Percentiles rank a stretch among this genome's conserved stretches.
Evolutionary conservation across 106 monocot genomes (phyloP).

Genomic region (Platanthera zijinensis): DNA sequence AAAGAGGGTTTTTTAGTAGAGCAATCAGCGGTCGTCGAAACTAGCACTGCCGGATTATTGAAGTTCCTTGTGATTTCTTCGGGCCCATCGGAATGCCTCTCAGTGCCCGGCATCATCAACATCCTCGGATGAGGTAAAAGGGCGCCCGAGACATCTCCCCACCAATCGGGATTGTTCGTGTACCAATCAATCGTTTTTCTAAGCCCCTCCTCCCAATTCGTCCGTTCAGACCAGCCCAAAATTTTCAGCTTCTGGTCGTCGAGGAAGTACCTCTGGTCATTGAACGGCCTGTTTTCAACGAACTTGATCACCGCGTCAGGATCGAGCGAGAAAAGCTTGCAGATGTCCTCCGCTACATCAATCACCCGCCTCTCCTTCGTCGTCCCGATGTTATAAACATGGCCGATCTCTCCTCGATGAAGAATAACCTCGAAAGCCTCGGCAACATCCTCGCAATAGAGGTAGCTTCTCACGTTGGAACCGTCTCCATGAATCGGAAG

Average conservation of each 20-base stretch:
- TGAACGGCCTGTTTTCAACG: conserved; percentile 29
- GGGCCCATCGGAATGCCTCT: conserved; percentile 14
- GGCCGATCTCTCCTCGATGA: conserved; percentile 30
- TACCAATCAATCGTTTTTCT: conserved; percentile 29
- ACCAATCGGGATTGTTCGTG: conserved; percentile 22
- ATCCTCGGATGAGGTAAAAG: conserved; percentile 27
- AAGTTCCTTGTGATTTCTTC: conserved; percentile 7
- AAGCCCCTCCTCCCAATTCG: conserved; percentile 26
- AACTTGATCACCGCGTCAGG: conserved; percentile 13
- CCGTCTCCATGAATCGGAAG: conserved; percentile 34
- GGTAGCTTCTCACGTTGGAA: conserved; percentile 29
- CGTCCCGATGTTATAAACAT: conserved; percentile 33
- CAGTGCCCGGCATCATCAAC: conserved; percentile 26
- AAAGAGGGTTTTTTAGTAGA: neutral
- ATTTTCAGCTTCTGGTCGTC: conserved; percentile 31
- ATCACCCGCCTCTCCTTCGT: conserved; percentile 31
- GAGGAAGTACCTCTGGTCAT: conserved; percentile 30
- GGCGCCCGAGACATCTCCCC: conserved; percentile 30
- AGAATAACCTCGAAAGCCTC: conserved; percentile 38
- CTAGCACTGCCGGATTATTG: conserved; percentile 11
- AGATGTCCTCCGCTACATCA: conserved; percentile 31
- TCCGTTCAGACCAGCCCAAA: conserved; percentile 26
- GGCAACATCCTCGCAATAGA: conserved; percentile 29
- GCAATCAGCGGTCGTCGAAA: neutral
- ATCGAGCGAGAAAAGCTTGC: conserved; percentile 26